Conservation (phyloP, 2,329 filamentous ascomycete species). For the Diplodia intermedia region DNA sequence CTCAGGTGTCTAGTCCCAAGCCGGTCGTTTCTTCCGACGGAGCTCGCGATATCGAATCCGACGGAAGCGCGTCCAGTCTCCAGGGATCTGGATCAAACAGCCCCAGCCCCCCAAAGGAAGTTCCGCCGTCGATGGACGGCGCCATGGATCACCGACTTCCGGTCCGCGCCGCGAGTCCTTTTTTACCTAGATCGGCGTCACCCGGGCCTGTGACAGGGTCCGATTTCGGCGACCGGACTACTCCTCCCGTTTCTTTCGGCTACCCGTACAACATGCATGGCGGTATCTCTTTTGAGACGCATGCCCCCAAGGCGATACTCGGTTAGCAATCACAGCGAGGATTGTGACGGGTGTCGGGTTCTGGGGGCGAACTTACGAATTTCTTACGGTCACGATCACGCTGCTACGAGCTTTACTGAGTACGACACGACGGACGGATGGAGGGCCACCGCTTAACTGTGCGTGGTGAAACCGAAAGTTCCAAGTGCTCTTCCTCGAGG, state of each 20-base stretch:
- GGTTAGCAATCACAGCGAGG: constrained; percentile 37
- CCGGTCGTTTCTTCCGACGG: constrained; percentile 40
- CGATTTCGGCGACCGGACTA: constrained; percentile 48
- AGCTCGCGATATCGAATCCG: constrained; percentile 41
- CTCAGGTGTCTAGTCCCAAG: constrained; percentile 39
- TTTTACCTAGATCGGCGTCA: constrained; percentile 51
- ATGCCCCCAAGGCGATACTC: constrained; percentile 53
- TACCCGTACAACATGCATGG: constrained; percentile 54
- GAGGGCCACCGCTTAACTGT: constrained; percentile 23
- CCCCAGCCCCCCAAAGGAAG: constrained; percentile 43
- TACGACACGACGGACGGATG: constrained; percentile 44
- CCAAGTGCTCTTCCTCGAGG: constrained; percentile 20
- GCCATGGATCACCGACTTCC: constrained; percentile 44
- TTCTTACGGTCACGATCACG: constrained; percentile 45
- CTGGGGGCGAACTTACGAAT: constrained; percentile 42
- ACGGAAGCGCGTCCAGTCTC: constrained; percentile 41
- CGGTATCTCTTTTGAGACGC: constrained; percentile 54
- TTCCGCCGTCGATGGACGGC: constrained; percentile 47
- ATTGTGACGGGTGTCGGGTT: constrained; percentile 17
- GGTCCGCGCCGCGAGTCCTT: constrained; percentile 44
- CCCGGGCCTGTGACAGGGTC: constrained; percentile 51
- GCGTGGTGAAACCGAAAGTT: constrained; percentile 8
- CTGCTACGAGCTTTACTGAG: constrained; percentile 45
- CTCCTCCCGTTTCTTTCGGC: constrained; percentile 50
- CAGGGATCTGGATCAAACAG: constrained; percentile 48